Evolutionary conservation across 202 grass and related monocot species (phyloP).

Genomic region (Panicum virgatum): DNA sequence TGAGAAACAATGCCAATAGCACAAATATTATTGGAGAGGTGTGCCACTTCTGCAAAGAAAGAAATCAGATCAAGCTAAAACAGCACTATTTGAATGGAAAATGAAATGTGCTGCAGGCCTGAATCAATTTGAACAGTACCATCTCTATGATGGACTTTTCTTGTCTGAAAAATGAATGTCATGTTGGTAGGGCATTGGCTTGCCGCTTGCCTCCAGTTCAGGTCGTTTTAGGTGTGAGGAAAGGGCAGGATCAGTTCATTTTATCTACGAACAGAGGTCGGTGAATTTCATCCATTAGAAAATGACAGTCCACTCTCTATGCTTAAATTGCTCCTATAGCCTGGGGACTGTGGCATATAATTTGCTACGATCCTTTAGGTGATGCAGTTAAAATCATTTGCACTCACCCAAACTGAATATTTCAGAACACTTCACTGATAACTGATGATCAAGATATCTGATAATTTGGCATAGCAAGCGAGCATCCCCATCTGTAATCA

Average conservation of each 20-base stretch:
- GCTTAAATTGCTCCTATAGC: neutral
- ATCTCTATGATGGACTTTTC: conserved; percentile 27
- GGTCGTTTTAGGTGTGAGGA: conserved; percentile 36
- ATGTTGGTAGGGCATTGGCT: conserved; percentile 10
- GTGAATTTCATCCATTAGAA: neutral
- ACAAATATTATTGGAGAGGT: neutral
- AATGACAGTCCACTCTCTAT: neutral
- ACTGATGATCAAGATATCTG: neutral
- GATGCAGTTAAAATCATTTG: neutral
- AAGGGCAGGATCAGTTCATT: neutral
- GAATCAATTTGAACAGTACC: neutral
- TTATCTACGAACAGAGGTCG: neutral
- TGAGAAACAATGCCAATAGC: too few relatives aligned
- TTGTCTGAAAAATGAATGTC: neutral
- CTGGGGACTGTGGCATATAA: neutral
- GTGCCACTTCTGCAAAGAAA: neutral
- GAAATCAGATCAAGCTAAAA: neutral
- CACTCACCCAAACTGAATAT: neutral
- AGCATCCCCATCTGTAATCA: too few relatives aligned
- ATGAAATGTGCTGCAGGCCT: neutral
- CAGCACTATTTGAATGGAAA: neutral
- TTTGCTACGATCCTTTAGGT: neutral
- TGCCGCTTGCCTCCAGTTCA: conserved; percentile 9
- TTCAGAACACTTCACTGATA: neutral
- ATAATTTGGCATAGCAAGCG: neutral